Percentiles rank a stretch among this genome's conserved stretches.
These are phyloP conservation scores for Huntiella moniliformis DNA, from an alignment of 2,329 filamentous ascomycete genomes.

Conservation along the genomic window DNA sequence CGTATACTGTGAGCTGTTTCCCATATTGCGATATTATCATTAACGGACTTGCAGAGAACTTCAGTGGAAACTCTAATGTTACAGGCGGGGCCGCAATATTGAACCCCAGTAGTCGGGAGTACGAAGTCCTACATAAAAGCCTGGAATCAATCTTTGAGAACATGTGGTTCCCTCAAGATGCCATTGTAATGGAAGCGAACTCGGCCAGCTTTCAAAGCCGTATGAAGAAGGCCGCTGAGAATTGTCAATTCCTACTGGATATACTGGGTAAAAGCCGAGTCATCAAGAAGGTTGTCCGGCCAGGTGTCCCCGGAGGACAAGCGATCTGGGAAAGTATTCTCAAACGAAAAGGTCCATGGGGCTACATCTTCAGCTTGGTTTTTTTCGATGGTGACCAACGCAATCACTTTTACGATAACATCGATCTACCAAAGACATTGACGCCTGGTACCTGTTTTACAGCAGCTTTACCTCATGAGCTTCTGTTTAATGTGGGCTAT, in stretches of 20 bases:
- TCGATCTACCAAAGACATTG: conserved; percentile 29
- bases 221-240: conserved; percentile 17
- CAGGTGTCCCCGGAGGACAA: no score
- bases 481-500: background rate
- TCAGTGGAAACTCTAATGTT: conserved; percentile 36
- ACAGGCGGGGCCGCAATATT: conserved; percentile 33
- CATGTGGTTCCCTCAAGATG: conserved; percentile 16
- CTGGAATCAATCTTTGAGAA: conserved; percentile 11
- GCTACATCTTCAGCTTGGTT: conserved; percentile 24
- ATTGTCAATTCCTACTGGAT: conserved; percentile 16
- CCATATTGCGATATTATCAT: conserved; percentile 29
- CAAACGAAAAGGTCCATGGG: background rate
- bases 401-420: conserved; percentile 27
- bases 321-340: background rate
- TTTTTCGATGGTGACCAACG: conserved; percentile 22
- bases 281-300: background rate
- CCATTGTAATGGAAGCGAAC: conserved; percentile 21
- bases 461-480: conserved; percentile 16
- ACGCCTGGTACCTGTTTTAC: conserved; percentile 33
- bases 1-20: conserved; percentile 32
- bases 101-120: conserved; percentile 26
- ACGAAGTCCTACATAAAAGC: conserved; percentile 20
- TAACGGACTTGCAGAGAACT: conserved; percentile 37
- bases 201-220: conserved; percentile 20
- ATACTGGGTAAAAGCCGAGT: conserved; percentile 13